Conservation (phyloP, 2,329 filamentous ascomycete genomes). For the Botrytis tulipae region DNA sequence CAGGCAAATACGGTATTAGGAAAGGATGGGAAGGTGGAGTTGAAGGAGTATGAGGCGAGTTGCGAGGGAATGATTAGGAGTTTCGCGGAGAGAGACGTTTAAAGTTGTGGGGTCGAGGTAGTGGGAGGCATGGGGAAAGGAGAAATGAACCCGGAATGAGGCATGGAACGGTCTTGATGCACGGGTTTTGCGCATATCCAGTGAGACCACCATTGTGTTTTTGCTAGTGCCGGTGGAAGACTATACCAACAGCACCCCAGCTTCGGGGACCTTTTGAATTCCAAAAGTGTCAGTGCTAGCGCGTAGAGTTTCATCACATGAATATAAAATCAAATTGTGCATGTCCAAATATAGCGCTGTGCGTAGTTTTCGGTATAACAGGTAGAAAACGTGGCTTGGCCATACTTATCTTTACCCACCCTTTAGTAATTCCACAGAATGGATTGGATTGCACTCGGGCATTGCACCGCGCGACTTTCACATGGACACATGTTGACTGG, state of each 20-base stretch:
- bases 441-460: not conserved
- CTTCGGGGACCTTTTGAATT: not conserved
- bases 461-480: not conserved
- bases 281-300: not conserved
- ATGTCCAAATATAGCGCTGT: not conserved
- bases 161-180: not conserved
- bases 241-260: not conserved
- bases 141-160: not conserved
- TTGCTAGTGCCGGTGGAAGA: not conserved
- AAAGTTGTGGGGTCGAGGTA: constrained; percentile 23
- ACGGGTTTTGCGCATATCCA: not conserved
- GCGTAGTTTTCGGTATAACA: not conserved
- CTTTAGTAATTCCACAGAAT: not conserved
- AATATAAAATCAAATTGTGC: not conserved
- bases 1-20: constrained; percentile 84
- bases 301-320: not conserved
- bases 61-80: constrained; percentile 80
- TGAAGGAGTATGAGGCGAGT: constrained; percentile 85
- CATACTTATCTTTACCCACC: not conserved
- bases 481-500: not conserved
- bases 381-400: not conserved
- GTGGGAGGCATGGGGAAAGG: not conserved
- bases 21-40: constrained; percentile 64
- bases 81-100: constrained; percentile 59
- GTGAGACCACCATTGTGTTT: not conserved